Percentiles rank a stretch among this genome's conserved stretches.
Conservation (phyloP, 495 filamentous ascomycete genomes). For the Baudoinia panamericana region DNA sequence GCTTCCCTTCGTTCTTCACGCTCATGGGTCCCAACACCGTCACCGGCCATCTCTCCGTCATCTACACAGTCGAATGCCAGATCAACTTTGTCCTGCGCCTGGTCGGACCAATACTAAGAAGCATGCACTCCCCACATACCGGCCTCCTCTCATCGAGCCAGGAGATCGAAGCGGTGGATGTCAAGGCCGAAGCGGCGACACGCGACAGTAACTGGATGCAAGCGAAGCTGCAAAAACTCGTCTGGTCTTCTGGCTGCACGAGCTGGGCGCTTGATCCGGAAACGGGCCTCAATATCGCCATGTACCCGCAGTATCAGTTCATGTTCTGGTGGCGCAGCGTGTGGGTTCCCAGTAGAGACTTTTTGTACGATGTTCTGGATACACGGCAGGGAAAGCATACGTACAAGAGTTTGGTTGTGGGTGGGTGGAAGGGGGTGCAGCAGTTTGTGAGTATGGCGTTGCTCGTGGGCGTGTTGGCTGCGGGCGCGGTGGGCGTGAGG, state of each 20-base stretch:
- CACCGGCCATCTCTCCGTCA: slow-evolving; percentile 27
- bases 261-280: slow-evolving; percentile 25
- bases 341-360: slow-evolving; percentile 16
- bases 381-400: slow-evolving; percentile 1
- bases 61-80: slow-evolving; percentile 29
- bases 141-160: slow-evolving; percentile 6
- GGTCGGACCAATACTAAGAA: slow-evolving; percentile 20
- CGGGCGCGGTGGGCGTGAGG: slow-evolving; percentile 2
- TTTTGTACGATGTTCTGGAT: slow-evolving; percentile 9
- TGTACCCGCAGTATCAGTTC: slow-evolving; percentile 27
- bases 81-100: slow-evolving; percentile 27
- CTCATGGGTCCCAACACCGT: slow-evolving; percentile 27
- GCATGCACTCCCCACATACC: slow-evolving; percentile 10
- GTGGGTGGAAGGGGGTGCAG: slow-evolving; percentile 11
- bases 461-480: slow-evolving; percentile 1
- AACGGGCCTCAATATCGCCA: slow-evolving; percentile 25
- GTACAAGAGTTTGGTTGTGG: slow-evolving; percentile 1
- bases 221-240: slow-evolving; percentile 18
- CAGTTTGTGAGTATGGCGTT: background rate
- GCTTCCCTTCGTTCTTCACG: slow-evolving; percentile 29
- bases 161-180: slow-evolving; percentile 18
- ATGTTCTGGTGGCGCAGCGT: slow-evolving; percentile 24
- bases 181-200: slow-evolving; percentile 15
- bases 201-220: slow-evolving; percentile 20
- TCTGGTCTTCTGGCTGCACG: slow-evolving; percentile 23